These are phyloP conservation scores for Solanum rostratum DNA, from an alignment of 257 asterid species.

Conservation along the genomic window DNA sequence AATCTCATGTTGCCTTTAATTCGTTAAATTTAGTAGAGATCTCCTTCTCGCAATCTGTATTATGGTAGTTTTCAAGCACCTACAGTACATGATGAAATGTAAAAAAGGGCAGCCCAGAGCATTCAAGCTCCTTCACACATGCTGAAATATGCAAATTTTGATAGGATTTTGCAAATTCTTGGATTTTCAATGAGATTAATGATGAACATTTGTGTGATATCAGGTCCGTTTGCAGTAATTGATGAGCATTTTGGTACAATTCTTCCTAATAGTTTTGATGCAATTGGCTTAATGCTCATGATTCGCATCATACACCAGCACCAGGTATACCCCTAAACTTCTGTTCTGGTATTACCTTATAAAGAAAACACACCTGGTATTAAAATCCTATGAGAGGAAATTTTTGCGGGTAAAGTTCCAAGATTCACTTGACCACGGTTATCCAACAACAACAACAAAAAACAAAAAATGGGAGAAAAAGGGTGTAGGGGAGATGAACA, in stretches of 20 bases:
- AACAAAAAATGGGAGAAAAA: neutral
- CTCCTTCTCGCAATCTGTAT: neutral
- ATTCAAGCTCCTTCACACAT: neutral
- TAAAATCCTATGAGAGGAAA: neutral
- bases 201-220: neutral
- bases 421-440: neutral
- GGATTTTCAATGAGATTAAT: slow-evolving; percentile 15
- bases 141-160: neutral
- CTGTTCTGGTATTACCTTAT: neutral
- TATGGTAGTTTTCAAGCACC: neutral
- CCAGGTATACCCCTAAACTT: slow-evolving; percentile 51
- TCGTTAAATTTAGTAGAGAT: neutral
- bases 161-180: slow-evolving; percentile 3
- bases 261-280: slow-evolving; percentile 88
- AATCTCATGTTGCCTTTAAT: neutral
- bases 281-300: slow-evolving; percentile 98
- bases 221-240: slow-evolving; percentile 88
- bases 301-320: slow-evolving; percentile 95
- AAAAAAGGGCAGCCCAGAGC: neutral
- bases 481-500: neutral
- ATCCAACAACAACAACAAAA: neutral
- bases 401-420: neutral
- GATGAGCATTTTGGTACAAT: slow-evolving; percentile 79
- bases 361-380: neutral
- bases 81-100: neutral